Evolutionary conservation across 163 green algal species (phyloP).

Genomic region (Chlamydomonas reinhardtii): DNA sequence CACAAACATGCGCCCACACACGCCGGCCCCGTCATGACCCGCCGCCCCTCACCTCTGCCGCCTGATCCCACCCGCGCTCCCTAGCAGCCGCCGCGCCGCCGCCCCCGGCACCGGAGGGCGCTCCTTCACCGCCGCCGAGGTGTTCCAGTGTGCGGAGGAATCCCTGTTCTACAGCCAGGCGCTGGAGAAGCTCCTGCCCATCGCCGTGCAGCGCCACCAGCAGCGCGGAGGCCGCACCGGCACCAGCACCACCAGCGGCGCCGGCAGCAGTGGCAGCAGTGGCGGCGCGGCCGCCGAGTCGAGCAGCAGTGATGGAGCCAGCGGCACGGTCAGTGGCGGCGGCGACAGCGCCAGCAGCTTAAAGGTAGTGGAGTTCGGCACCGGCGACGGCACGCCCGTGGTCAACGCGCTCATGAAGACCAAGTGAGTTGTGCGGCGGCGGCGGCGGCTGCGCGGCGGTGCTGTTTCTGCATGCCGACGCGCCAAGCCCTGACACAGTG

Average conservation of each 20-base stretch:
- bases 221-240: neutral
- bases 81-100: too few species aligned
- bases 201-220: neutral
- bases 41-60: too few species aligned
- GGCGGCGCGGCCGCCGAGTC: neutral
- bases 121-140: conserved; percentile 43
- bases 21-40: too few species aligned
- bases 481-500: too few species aligned
- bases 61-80: too few species aligned
- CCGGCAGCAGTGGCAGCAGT: neutral
- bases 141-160: conserved; percentile 73
- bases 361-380: conserved; percentile 70
- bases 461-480: too few species aligned
- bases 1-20: too few species aligned
- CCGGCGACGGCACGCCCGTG: conserved; percentile 66
- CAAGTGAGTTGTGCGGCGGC: neutral
- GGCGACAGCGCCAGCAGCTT: neutral
- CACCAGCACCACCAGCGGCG: neutral
- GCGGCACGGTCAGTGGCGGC: neutral
- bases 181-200: conserved; percentile 65
- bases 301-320: too few species aligned
- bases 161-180: conserved; percentile 65
- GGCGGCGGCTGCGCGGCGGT: too few species aligned
- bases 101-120: neutral
- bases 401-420: conserved; percentile 51